phyloP scores from a whole-genome alignment of 108 stramenopile species.

The Discostella pseudostelligera region DNA sequence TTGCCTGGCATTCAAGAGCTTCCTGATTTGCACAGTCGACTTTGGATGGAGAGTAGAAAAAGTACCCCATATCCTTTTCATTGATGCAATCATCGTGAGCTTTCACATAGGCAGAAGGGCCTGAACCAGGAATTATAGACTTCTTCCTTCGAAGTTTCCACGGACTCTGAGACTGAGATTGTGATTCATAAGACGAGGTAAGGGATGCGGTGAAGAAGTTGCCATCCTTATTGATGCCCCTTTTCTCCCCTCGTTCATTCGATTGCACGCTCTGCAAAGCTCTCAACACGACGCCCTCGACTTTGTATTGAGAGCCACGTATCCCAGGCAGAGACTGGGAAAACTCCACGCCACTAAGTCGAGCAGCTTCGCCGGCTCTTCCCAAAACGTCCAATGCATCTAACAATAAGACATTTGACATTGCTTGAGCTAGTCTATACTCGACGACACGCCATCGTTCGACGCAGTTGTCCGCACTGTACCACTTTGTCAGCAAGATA shows the following conservation, averaged over 20 bases:
- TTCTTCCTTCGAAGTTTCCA: constrained; percentile 65
- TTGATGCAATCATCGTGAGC: constrained; percentile 13
- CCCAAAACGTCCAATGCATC: constrained; percentile 88
- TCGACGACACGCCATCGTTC: constrained; percentile 79
- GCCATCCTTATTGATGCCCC: constrained; percentile 32
- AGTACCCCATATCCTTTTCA: constrained; percentile 56
- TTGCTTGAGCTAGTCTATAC: constrained; percentile 67
- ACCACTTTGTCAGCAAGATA: constrained; percentile 75
- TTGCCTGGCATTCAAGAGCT: constrained; percentile 84
- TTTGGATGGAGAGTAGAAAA: constrained; percentile 84
- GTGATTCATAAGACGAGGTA: constrained; percentile 35
- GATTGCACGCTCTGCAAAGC: constrained; percentile 81
- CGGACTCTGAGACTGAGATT: constrained; percentile 79
- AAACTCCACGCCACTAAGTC: constrained; percentile 89
- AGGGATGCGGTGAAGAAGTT: constrained; percentile 21
- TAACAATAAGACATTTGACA: constrained; percentile 65
- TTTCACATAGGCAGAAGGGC: constrained; percentile 1
- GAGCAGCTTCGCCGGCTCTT: constrained; percentile 88
- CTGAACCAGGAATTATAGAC: neutral
- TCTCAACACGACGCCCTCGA: constrained; percentile 83
- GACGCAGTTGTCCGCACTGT: constrained; percentile 48
- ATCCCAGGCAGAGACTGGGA: constrained; percentile 86
- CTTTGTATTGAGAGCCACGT: constrained; percentile 79
- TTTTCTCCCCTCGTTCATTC: constrained; percentile 79
- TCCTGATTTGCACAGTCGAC: constrained; percentile 80